Evolutionary conservation across 2,329 filamentous ascomycete species (phyloP).

Genomic region (Fusarium chuoi): DNA sequence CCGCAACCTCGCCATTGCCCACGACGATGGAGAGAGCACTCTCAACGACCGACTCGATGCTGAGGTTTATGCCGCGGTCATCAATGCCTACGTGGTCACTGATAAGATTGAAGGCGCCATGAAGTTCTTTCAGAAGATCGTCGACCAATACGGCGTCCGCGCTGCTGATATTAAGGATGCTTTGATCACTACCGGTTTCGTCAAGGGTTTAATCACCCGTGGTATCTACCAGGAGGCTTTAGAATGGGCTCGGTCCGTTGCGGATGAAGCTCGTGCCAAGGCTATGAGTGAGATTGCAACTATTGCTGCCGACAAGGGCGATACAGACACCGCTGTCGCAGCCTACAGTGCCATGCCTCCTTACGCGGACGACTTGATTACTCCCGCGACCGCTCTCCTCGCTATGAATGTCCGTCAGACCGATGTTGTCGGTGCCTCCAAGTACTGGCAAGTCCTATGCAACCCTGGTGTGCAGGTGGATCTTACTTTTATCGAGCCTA

Average conservation of each 20-base stretch:
- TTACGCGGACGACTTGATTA: slow-evolving; percentile 60
- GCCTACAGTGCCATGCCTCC: slow-evolving; percentile 70
- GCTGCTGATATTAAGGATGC: slow-evolving; percentile 74
- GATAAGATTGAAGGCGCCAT: slow-evolving; percentile 83
- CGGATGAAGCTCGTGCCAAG: slow-evolving; percentile 65
- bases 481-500: slow-evolving; percentile 81
- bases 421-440: slow-evolving; percentile 79
- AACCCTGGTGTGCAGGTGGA: slow-evolving; percentile 69
- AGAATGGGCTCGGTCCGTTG: slow-evolving; percentile 74
- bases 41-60: slow-evolving; percentile 80
- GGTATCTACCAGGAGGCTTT: slow-evolving; percentile 80
- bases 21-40: slow-evolving; percentile 77
- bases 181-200: slow-evolving; percentile 78
- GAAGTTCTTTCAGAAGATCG: slow-evolving; percentile 86
- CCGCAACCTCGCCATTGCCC: slow-evolving; percentile 84
- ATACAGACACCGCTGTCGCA: slow-evolving; percentile 72
- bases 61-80: slow-evolving; percentile 88
- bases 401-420: slow-evolving; percentile 87
- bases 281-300: slow-evolving; percentile 80
- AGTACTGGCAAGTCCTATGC: slow-evolving; percentile 82
- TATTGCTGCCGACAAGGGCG: slow-evolving; percentile 81
- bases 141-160: slow-evolving; percentile 68
- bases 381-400: slow-evolving; percentile 81
- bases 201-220: slow-evolving; percentile 78
- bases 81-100: slow-evolving; percentile 87